A percentile compares a stretch with the other conserved stretches of the same genome.
Conservation (phyloP, 208 protist genomes). For the Trypanosoma lewisi region DNA sequence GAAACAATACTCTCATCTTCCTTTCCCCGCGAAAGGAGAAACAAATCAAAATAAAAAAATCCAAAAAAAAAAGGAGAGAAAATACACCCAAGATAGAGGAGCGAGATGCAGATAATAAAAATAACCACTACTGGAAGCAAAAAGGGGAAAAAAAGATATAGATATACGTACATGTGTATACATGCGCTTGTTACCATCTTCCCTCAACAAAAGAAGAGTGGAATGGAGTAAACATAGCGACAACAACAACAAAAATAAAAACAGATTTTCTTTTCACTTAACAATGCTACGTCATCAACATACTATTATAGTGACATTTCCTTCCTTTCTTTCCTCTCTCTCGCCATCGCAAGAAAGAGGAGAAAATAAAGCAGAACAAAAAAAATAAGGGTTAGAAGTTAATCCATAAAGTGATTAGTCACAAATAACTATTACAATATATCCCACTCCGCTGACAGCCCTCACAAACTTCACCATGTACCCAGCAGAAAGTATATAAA, state of each 20-base stretch:
- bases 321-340: background rate
- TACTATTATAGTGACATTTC: background rate
- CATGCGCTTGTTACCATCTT: background rate
- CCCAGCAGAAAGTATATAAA: too few species aligned
- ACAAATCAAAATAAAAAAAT: background rate
- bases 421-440: too few species aligned
- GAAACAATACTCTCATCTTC: too few species aligned
- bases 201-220: background rate
- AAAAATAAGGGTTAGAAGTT: background rate
- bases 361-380: background rate
- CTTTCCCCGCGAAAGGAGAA: background rate
- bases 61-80: constrained; percentile 2
- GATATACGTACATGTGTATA: background rate
- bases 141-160: too few species aligned
- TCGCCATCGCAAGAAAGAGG: background rate
- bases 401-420: too few species aligned
- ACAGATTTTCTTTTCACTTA: background rate
- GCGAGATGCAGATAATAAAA: too few species aligned
- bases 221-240: background rate
- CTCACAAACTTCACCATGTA: too few species aligned
- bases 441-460: too few species aligned
- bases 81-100: too few species aligned
- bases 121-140: too few species aligned
- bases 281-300: too few species aligned
- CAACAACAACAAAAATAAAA: background rate